These are phyloP conservation scores for Psilocybe subaeruginosa DNA, from an alignment of 768 basidiomycete genomes.

Conservation along the genomic window DNA sequence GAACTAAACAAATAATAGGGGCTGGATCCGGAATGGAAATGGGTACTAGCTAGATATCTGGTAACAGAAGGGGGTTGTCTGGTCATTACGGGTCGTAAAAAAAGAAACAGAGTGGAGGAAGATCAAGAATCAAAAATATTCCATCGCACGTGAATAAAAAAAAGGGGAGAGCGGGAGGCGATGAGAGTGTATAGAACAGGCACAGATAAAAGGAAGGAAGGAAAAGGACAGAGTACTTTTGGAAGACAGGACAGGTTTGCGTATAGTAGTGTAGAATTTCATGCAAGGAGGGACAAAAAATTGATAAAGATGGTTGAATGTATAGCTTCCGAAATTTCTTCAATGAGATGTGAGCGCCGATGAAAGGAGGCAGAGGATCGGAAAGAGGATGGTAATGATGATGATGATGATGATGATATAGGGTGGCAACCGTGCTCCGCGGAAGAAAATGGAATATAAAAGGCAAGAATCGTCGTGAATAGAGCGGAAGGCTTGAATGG, in stretches of 20 bases:
- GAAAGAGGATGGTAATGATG: background rate
- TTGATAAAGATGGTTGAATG: background rate
- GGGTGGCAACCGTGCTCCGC: background rate
- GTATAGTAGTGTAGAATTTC: background rate
- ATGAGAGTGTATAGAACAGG: background rate
- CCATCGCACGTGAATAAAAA: background rate
- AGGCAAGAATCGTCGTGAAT: background rate
- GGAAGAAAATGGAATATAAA: background rate
- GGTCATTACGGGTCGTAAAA: conserved; percentile 28
- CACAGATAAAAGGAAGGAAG: background rate
- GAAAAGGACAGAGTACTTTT: conserved; percentile 1
- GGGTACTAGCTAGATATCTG: background rate
- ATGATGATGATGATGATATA: background rate
- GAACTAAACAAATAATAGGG: background rate
- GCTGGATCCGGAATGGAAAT: background rate
- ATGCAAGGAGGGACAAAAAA: background rate
- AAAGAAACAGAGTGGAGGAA: background rate
- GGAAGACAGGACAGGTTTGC: background rate
- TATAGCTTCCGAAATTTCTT: background rate
- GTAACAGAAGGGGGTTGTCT: background rate
- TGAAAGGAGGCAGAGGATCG: background rate
- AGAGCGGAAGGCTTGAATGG: background rate
- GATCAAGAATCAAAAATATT: background rate
- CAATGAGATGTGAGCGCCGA: background rate
- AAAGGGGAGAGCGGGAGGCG: background rate